phyloP scores from a whole-genome alignment of 2,329 filamentous ascomycete species.

The Beauveria pseudobassiana region DNA sequence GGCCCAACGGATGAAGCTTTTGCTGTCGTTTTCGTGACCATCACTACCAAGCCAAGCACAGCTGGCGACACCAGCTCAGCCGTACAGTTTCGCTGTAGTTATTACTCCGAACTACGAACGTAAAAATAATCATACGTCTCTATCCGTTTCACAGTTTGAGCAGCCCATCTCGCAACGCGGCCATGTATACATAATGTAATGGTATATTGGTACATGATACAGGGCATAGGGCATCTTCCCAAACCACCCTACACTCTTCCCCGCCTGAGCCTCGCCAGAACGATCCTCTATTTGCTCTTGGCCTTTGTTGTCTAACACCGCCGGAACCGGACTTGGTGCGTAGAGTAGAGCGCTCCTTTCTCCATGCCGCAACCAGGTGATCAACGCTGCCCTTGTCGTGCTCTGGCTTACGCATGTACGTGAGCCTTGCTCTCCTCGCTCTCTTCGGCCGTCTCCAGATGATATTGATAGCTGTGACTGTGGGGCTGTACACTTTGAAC shows the following conservation, averaged over 20 bases:
- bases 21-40: neutral
- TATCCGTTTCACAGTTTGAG: neutral
- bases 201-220: slow-evolving; percentile 14
- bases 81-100: neutral
- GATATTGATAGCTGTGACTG: slow-evolving; percentile 85
- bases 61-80: neutral
- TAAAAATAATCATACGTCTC: neutral
- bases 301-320: slow-evolving; percentile 15
- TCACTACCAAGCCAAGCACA: neutral
- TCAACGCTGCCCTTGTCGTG: slow-evolving; percentile 86
- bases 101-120: neutral
- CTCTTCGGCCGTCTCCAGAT: slow-evolving; percentile 80
- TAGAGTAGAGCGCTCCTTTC: slow-evolving; percentile 36
- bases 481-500: slow-evolving; percentile 90
- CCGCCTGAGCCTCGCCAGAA: neutral
- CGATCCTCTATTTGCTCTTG: slow-evolving; percentile 16
- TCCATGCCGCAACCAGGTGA: slow-evolving; percentile 56
- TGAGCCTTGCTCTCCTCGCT: slow-evolving; percentile 78
- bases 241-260: slow-evolving; percentile 22
- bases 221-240: neutral
- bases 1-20: neutral
- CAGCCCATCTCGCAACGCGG: neutral
- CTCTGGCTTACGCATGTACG: slow-evolving; percentile 81
- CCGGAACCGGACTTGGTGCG: slow-evolving; percentile 26
- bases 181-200: slow-evolving; percentile 1